phyloP scores from a whole-genome alignment of 1,139 yeast species.

The Nakaseomyces kungkrabaensis region DNA sequence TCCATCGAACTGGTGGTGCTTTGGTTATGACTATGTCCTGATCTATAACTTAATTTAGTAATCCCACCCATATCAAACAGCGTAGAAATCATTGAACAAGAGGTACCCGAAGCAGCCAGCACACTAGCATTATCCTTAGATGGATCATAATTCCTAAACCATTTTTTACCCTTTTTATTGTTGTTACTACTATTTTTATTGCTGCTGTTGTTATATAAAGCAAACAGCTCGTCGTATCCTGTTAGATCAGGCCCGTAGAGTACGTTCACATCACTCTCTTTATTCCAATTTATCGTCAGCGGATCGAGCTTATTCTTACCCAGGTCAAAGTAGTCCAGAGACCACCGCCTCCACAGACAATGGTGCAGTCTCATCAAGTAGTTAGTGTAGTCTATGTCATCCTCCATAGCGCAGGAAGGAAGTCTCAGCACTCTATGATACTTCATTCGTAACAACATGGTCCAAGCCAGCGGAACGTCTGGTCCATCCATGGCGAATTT shows the following conservation, averaged over 20 bases:
- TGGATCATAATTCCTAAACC: conserved; percentile 1
- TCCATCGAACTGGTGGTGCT: background rate
- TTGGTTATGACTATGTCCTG: background rate
- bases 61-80: background rate
- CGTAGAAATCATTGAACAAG: background rate
- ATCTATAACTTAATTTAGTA: background rate
- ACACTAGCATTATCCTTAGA: background rate
- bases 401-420: conserved; percentile 19
- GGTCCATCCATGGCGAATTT: conserved; percentile 10
- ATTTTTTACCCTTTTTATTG: background rate
- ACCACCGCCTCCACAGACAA: conserved; percentile 23
- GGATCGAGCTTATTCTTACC: conserved; percentile 12
- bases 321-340: conserved; percentile 13
- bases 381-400: conserved; percentile 15
- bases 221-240: conserved; percentile 2
- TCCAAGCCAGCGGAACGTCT: conserved; percentile 17
- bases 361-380: conserved; percentile 19
- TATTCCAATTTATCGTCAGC: conserved; percentile 19
- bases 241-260: conserved; percentile 20
- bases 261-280: conserved; percentile 19
- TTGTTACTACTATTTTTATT: background rate
- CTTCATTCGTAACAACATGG: conserved; percentile 15
- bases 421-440: conserved; percentile 16
- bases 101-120: background rate
- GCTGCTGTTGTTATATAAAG: background rate